A percentile compares a stretch with the other conserved stretches of the same genome.
Conservation (phyloP, 257 asterid genomes). For the Ballota nigra region DNA sequence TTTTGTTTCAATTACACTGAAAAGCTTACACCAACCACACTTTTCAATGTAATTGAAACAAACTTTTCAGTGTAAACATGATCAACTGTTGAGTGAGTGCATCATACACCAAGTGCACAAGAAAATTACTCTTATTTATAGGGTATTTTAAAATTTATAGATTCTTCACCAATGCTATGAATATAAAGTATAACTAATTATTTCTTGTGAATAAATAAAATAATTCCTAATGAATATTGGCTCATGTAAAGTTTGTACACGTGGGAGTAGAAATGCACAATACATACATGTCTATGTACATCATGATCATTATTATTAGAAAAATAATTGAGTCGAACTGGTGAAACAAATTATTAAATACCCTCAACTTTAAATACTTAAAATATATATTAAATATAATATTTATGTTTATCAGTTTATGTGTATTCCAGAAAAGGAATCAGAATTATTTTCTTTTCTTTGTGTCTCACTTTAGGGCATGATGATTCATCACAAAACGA, state of each 20-base stretch:
- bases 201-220: not conserved
- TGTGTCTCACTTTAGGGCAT: slow-evolving; percentile 48
- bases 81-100: too few species aligned
- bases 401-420: not conserved
- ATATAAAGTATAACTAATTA: too few species aligned
- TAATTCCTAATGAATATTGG: not conserved
- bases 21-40: too few species aligned
- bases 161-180: too few species aligned
- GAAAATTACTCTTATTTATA: too few species aligned
- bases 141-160: too few species aligned
- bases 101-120: too few species aligned
- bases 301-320: slow-evolving; percentile 11
- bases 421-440: slow-evolving; percentile 20
- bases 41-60: too few species aligned
- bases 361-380: slow-evolving; percentile 2
- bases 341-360: not conserved
- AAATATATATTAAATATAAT: not conserved
- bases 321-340: not conserved
- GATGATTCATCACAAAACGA: slow-evolving; percentile 65
- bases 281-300: not conserved
- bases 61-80: too few species aligned
- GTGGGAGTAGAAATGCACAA: not conserved
- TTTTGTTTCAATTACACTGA: too few species aligned
- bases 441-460: slow-evolving; percentile 20
- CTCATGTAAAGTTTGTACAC: slow-evolving; percentile 5